These are phyloP conservation scores for Aquilaria sinensis DNA, from an alignment of 345 rosid genomes.

Conservation along the genomic window DNA sequence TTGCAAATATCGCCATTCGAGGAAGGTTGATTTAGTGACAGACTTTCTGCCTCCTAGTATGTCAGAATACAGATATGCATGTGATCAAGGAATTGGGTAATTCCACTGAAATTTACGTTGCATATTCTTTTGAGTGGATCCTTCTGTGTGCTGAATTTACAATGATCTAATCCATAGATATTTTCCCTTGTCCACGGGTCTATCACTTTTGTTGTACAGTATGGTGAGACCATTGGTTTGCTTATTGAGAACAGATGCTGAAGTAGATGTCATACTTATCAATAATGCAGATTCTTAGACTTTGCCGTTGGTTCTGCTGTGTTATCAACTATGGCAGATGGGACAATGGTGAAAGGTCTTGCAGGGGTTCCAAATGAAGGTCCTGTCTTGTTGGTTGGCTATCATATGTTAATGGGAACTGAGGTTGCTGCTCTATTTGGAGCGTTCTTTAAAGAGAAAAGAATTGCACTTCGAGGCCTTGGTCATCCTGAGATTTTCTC, in stretches of 20 bases:
- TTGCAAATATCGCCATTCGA: conserved; percentile 47
- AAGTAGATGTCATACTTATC: conserved; percentile 8
- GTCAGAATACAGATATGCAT: conserved; percentile 35
- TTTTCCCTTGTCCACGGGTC: no score
- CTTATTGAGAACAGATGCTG: background rate
- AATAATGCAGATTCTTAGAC: conserved; percentile 28
- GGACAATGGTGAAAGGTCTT: conserved; percentile 61
- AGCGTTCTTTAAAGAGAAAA: conserved; percentile 50
- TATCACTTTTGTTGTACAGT: no score
- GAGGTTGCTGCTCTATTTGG: conserved; percentile 48
- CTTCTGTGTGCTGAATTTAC: background rate
- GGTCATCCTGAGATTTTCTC: conserved; percentile 51
- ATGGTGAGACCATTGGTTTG: background rate
- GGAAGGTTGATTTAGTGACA: conserved; percentile 40
- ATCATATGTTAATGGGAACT: conserved; percentile 67
- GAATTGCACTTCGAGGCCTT: conserved; percentile 42
- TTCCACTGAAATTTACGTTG: conserved; percentile 1
- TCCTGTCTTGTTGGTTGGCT: conserved; percentile 64
- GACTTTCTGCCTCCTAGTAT: conserved; percentile 69
- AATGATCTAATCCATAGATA: background rate
- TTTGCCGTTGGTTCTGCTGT: conserved; percentile 40
- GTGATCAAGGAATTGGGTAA: conserved; percentile 39
- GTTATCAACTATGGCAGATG: conserved; percentile 63
- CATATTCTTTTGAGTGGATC: background rate
- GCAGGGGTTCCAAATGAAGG: conserved; percentile 71